phyloP scores from a whole-genome alignment of 2,329 filamentous ascomycete genomes.

The Paramyrothecium sp. region DNA sequence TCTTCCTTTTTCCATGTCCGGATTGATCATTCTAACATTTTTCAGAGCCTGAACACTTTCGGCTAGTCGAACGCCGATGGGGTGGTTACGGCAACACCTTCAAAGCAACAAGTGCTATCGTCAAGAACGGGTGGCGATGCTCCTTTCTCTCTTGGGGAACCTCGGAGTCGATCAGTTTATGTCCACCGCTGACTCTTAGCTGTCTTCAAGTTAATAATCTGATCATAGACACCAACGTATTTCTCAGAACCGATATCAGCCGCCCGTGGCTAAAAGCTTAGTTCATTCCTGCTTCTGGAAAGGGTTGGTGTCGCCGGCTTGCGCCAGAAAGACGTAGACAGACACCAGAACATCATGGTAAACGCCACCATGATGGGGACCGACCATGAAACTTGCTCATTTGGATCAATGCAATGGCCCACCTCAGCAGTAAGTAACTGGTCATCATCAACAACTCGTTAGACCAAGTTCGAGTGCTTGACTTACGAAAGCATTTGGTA shows the following conservation, averaged over 20 bases:
- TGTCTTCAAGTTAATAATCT: slow-evolving; percentile 10
- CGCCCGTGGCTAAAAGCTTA: neutral
- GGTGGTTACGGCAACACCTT: slow-evolving; percentile 14
- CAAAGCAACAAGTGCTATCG: slow-evolving; percentile 13
- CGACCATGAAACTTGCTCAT: neutral
- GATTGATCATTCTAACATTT: neutral
- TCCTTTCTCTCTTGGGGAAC: slow-evolving; percentile 11
- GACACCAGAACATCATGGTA: neutral
- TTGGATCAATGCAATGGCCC: neutral
- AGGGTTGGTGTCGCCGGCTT: neutral
- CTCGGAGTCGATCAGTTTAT: slow-evolving; percentile 17
- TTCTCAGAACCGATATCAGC: neutral
- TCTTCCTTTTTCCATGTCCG: neutral
- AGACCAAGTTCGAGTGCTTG: neutral
- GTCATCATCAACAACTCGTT: neutral
- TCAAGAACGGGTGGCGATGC: slow-evolving; percentile 17
- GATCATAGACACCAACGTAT: neutral
- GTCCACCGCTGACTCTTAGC: slow-evolving; percentile 14
- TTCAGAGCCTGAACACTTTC: neutral
- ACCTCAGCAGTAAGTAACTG: neutral
- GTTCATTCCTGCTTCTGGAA: neutral
- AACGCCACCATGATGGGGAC: neutral
- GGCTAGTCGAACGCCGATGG: slow-evolving; percentile 5
- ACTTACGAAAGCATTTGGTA: neutral
- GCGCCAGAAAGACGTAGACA: neutral